Evolutionary conservation across 257 asterid species (phyloP).

Genomic region (Paraleonurus japonicus): DNA sequence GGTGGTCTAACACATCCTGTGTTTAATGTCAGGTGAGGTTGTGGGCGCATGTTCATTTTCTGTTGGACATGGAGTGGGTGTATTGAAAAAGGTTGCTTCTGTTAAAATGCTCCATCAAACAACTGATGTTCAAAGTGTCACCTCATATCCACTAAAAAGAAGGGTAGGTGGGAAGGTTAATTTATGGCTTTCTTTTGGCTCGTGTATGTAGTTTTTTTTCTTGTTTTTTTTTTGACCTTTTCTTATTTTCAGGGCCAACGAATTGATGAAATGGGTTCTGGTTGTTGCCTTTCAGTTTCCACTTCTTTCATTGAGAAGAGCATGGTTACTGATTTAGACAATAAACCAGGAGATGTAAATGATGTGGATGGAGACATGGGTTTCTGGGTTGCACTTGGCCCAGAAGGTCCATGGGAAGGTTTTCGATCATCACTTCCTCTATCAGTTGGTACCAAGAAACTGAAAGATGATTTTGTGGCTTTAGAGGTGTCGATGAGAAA

Average conservation of each 20-base stretch:
- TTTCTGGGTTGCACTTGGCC: slow-evolving; percentile 82
- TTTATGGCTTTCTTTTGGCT: slow-evolving; percentile 18
- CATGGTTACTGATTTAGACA: slow-evolving; percentile 48
- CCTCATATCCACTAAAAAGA: slow-evolving; percentile 62
- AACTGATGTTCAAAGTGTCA: slow-evolving; percentile 49
- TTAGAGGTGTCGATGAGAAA: slow-evolving; percentile 76
- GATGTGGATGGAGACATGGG: slow-evolving; percentile 67
- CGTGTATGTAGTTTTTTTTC: slow-evolving; percentile 17
- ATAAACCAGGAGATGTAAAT: slow-evolving; percentile 42
- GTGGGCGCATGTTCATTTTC: slow-evolving; percentile 93
- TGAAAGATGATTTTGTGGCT: slow-evolving; percentile 79
- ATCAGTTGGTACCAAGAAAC: slow-evolving; percentile 70
- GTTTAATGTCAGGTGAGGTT: slow-evolving; percentile 70
- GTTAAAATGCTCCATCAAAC: slow-evolving; percentile 83
- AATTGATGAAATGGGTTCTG: slow-evolving; percentile 42
- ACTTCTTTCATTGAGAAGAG: slow-evolving; percentile 81
- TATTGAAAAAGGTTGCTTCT: slow-evolving; percentile 78
- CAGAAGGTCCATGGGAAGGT: slow-evolving; percentile 94
- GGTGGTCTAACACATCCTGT: slow-evolving; percentile 33
- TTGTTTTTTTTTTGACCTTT: slow-evolving; percentile 18
- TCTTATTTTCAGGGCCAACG: slow-evolving; percentile 61
- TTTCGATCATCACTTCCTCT: slow-evolving; percentile 88
- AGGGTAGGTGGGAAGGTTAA: slow-evolving; percentile 48
- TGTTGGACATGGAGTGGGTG: slow-evolving; percentile 64
- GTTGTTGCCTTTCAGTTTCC: slow-evolving; percentile 64